These are phyloP conservation scores for Sonneratia caseolaris DNA, from an alignment of 345 rosid species.

Conservation along the genomic window DNA sequence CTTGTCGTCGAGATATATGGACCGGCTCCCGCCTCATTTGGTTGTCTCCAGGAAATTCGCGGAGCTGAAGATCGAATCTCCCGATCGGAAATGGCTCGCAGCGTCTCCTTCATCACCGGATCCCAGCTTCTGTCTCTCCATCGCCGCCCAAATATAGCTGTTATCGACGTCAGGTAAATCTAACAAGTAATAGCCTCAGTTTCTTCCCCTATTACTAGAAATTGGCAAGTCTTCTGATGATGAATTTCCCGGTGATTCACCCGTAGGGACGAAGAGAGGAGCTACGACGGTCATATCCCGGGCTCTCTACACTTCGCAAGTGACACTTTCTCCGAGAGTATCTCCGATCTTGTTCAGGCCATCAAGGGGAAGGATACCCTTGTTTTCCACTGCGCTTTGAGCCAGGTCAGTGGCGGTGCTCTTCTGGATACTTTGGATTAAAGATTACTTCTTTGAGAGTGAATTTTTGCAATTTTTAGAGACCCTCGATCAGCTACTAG, in stretches of 20 bases:
- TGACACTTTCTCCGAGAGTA: conserved; percentile 51
- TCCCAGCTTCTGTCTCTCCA: conserved; percentile 65
- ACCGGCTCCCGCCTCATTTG: neutral
- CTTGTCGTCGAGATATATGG: too few species aligned
- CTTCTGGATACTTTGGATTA: neutral
- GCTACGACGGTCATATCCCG: conserved; percentile 84
- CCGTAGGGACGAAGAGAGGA: conserved; percentile 82
- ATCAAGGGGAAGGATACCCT: conserved; percentile 86
- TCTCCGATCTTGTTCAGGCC: conserved; percentile 61
- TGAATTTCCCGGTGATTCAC: neutral
- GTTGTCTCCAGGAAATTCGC: neutral
- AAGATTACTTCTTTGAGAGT: neutral
- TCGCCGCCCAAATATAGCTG: conserved; percentile 60
- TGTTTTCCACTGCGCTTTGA: conserved; percentile 90
- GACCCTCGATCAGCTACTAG: too few species aligned
- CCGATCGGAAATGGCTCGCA: conserved; percentile 43
- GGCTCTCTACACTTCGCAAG: conserved; percentile 87
- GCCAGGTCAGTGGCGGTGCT: conserved; percentile 47
- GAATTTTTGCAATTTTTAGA: neutral
- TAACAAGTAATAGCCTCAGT: too few species aligned
- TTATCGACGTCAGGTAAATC: conserved; percentile 73
- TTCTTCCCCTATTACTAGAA: too few species aligned
- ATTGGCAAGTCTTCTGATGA: neutral
- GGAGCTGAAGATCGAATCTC: neutral
- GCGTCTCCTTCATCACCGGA: conserved; percentile 68